phyloP scores from a whole-genome alignment of 768 basidiomycete genomes.

The Lactifluus subvellereus region DNA sequence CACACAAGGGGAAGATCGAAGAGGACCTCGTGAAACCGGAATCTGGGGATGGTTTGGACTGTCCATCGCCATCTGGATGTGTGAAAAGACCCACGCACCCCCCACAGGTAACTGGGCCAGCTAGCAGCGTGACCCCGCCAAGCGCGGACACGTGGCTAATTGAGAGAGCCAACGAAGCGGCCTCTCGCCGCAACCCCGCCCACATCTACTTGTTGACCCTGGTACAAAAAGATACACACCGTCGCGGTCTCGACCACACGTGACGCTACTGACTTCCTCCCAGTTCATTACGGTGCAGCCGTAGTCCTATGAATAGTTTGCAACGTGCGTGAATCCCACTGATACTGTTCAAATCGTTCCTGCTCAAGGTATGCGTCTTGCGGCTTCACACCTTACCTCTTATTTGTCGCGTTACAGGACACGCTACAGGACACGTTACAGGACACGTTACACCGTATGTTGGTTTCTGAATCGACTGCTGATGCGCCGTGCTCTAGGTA shows the following conservation, averaged over 20 bases:
- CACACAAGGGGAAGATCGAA: too few relatives aligned
- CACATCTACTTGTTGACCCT: not conserved
- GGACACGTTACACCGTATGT: not conserved
- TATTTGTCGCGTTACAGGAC: not conserved
- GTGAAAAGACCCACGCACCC: too few relatives aligned
- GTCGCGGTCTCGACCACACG: not conserved
- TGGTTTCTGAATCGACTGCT: not conserved
- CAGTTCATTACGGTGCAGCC: not conserved
- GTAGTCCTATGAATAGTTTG: not conserved
- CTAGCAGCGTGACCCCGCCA: not conserved
- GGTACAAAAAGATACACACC: not conserved
- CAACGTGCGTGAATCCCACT: not conserved
- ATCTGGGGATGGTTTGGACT: too few relatives aligned
- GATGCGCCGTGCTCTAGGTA: conserved; percentile 1
- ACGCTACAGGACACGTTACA: too few relatives aligned
- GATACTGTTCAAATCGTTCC: not conserved
- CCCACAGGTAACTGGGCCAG: too few relatives aligned
- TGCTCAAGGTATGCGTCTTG: not conserved
- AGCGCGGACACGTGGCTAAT: conserved; percentile 1
- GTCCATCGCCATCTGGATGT: too few relatives aligned
- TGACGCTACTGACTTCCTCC: not conserved
- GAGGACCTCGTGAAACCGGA: too few relatives aligned
- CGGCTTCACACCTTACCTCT: not conserved
- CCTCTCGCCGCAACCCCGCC: not conserved
- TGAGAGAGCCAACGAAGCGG: not conserved